phyloP scores from a whole-genome alignment of 2,329 filamentous ascomycete genomes.

The Pestalotiopsis fici region DNA sequence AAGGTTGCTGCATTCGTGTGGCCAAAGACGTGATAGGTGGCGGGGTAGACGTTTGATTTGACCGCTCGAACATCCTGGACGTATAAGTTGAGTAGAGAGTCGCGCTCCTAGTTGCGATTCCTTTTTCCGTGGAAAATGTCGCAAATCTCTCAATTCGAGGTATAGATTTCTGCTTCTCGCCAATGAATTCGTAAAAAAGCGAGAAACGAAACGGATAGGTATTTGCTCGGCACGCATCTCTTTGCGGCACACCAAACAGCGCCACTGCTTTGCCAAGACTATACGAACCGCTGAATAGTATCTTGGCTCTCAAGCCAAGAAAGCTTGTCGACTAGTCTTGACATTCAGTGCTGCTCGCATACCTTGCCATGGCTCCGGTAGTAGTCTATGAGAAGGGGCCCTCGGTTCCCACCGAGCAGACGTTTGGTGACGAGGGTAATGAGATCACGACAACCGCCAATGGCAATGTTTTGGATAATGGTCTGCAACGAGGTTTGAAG shows the following conservation, averaged over 20 bases:
- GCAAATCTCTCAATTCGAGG: not conserved
- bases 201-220: not conserved
- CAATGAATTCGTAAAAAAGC: not conserved
- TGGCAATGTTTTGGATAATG: conserved; percentile 26
- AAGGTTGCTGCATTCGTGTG: not conserved
- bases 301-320: conserved; percentile 1
- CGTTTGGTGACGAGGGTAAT: not conserved
- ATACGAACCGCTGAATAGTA: not conserved
- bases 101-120: not conserved
- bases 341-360: not conserved
- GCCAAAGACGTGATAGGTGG: conserved; percentile 3
- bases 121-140: not conserved
- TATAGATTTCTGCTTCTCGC: not conserved
- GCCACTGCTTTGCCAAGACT: not conserved
- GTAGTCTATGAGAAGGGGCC: not conserved
- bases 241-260: not conserved
- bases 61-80: not conserved
- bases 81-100: not conserved
- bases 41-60: not conserved
- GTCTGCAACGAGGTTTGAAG: conserved; percentile 27
- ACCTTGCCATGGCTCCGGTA: not conserved
- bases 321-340: not conserved
- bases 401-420: not conserved
- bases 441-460: conserved; percentile 18
- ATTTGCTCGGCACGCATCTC: not conserved